Evolutionary conservation across 768 basidiomycete genomes (phyloP).

Genomic region (Coprinopsis cinerea): DNA sequence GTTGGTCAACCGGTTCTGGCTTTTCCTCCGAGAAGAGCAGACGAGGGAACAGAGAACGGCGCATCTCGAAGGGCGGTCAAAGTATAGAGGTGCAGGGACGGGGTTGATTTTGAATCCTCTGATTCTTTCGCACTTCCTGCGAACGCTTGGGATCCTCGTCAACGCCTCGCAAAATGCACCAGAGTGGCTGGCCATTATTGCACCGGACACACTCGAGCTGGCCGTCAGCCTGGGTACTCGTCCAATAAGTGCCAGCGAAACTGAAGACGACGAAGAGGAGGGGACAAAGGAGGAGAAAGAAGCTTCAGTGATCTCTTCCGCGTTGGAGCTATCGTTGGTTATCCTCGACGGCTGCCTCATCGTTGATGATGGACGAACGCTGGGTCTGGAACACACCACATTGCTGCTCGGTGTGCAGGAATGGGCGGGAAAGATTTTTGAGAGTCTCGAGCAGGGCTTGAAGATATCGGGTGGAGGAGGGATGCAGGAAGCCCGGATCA

Average conservation of each 20-base stretch:
- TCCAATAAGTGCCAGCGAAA: slow-evolving; percentile 43
- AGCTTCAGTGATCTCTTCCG: slow-evolving; percentile 65
- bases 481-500: slow-evolving; percentile 51
- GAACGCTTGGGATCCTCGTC: slow-evolving; percentile 71
- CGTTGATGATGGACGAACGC: slow-evolving; percentile 67
- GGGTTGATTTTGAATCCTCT: slow-evolving; percentile 78
- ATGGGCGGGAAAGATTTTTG: slow-evolving; percentile 73
- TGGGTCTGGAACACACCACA: slow-evolving; percentile 71
- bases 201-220: slow-evolving; percentile 78
- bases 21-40: slow-evolving; percentile 83
- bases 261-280: slow-evolving; percentile 28
- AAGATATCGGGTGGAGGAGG: slow-evolving; percentile 62
- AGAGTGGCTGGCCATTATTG: slow-evolving; percentile 76
- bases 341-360: slow-evolving; percentile 71
- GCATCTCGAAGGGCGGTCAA: slow-evolving; percentile 43
- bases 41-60: slow-evolving; percentile 67
- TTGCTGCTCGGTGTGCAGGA: slow-evolving; percentile 69
- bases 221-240: slow-evolving; percentile 73
- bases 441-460: slow-evolving; percentile 56
- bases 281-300: slow-evolving; percentile 41
- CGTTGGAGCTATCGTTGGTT: slow-evolving; percentile 74
- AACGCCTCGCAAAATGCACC: slow-evolving; percentile 78
- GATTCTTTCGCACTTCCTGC: slow-evolving; percentile 69
- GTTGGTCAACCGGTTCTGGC: slow-evolving; percentile 90
- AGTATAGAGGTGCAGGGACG: slow-evolving; percentile 70